A percentile compares a stretch with the other conserved stretches of the same genome.
These are phyloP conservation scores for bread wheat (Triticum aestivum) DNA, from an alignment of 176 grass and related monocot species.

Conservation along the genomic window IWGSC_CS_RefSeq_v2.1 NC_057813.1:327151545-327152044, in stretches of 20 bases:
- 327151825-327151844: too few relatives aligned
- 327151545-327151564: slow-evolving; percentile 17
- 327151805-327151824: too few relatives aligned
- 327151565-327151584: slow-evolving; percentile 12
- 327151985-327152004: slow-evolving; percentile 28
- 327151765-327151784: too few relatives aligned
- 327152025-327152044: slow-evolving; percentile 29
- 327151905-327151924: not conserved
- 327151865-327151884: too few relatives aligned
- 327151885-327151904: too few relatives aligned
- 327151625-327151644: slow-evolving; percentile 20
- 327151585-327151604: slow-evolving; percentile 22
- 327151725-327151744: too few relatives aligned
- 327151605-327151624: slow-evolving; percentile 22
- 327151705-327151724: slow-evolving; percentile 26
- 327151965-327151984: slow-evolving; percentile 30
- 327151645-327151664: slow-evolving; percentile 14
- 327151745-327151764: too few relatives aligned
- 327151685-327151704: slow-evolving; percentile 43
- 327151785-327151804: too few relatives aligned
- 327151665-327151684: slow-evolving; percentile 36
- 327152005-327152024: slow-evolving; percentile 2
- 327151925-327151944: not conserved
- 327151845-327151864: too few relatives aligned
- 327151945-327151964: slow-evolving; percentile 19